Evolutionary conservation across 2,329 filamentous ascomycete species (phyloP).

Genomic region (Chaetomium globosum): DNA sequence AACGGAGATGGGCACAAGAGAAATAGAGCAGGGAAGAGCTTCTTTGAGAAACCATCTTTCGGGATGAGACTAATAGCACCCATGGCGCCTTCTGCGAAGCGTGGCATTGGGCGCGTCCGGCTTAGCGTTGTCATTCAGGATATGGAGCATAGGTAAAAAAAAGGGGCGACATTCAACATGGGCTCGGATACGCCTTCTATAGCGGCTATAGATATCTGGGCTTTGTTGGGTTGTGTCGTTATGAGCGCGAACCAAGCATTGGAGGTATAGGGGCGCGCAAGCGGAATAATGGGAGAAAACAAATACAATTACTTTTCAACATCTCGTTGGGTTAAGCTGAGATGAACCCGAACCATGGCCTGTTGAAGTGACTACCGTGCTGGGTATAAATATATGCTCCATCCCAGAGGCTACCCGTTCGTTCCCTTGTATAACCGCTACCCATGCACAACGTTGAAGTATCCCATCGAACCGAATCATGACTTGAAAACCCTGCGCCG

Average conservation of each 20-base stretch:
- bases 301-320: constrained; percentile 30
- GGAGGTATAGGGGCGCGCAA: constrained; percentile 19
- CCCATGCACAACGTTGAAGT: constrained; percentile 26
- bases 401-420: neutral
- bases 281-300: constrained; percentile 9
- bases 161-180: constrained; percentile 38
- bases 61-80: constrained; percentile 1
- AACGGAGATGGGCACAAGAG: constrained; percentile 74
- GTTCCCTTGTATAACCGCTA: neutral
- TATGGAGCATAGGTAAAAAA: constrained; percentile 23
- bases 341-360: neutral
- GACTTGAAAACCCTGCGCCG: constrained; percentile 13
- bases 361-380: constrained; percentile 15
- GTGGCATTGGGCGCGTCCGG: constrained; percentile 9
- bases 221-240: constrained; percentile 14
- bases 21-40: constrained; percentile 34
- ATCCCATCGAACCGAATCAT: neutral
- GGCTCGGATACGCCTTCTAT: constrained; percentile 28
- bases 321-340: neutral
- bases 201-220: constrained; percentile 18
- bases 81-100: neutral
- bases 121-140: constrained; percentile 19
- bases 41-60: neutral
- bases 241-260: constrained; percentile 18
- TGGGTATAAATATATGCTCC: constrained; percentile 2